A percentile compares a stretch with the other conserved stretches of the same genome.
phyloP scores from a whole-genome alignment of 2,329 filamentous ascomycete genomes.

The Botrytis elliptica region DNA sequence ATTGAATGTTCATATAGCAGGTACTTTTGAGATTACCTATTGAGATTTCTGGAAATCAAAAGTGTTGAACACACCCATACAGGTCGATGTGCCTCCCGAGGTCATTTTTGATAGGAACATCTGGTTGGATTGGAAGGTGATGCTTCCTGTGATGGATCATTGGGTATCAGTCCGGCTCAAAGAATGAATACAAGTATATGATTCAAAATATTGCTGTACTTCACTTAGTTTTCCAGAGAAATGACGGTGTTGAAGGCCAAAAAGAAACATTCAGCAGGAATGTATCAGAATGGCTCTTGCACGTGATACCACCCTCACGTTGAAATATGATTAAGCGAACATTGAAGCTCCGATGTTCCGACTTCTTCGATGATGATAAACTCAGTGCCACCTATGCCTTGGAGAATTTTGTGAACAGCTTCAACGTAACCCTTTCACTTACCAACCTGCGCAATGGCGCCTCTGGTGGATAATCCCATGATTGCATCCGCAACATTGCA shows the following conservation, averaged over 20 bases:
- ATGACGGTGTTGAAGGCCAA: not conserved
- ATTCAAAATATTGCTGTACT: not conserved
- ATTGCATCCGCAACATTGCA: slow-evolving; percentile 86
- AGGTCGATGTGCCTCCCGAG: not conserved
- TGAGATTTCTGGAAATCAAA: not conserved
- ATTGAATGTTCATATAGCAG: not conserved
- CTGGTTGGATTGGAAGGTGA: not conserved
- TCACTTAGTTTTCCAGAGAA: not conserved
- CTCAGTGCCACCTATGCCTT: slow-evolving; percentile 21
- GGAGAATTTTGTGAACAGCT: slow-evolving; percentile 17
- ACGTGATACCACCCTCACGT: not conserved
- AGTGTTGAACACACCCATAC: not conserved
- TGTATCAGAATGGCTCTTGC: not conserved
- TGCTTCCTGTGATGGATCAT: not conserved
- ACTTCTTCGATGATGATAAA: not conserved
- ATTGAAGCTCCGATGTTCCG: not conserved
- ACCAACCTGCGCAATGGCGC: slow-evolving; percentile 53
- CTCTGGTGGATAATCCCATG: slow-evolving; percentile 87
- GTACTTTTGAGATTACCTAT: not conserved
- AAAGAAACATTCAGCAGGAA: not conserved
- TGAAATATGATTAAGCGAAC: slow-evolving; percentile 3
- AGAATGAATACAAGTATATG: not conserved
- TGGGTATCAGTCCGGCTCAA: not conserved
- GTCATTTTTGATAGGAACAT: not conserved
- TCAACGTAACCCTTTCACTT: slow-evolving; percentile 15